Base-by-base conservation (phyloP, 202 grass and related monocot genomes). In the Musa balbisiana region DNA sequence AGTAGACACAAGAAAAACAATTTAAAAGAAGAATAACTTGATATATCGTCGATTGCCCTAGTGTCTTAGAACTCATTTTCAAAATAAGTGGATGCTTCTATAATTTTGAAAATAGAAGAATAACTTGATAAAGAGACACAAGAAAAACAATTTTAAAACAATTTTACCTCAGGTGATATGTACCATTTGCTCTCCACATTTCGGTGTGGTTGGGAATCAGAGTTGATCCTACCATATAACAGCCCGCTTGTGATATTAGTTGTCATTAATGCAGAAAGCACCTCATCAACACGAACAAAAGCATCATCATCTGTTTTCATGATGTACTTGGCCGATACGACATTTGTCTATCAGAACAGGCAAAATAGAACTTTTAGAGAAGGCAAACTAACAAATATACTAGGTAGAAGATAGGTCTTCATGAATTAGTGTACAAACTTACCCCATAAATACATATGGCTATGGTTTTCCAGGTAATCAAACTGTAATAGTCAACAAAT, bases 301-400 rank as follows among this genome's bases (percentile, higher is more conserved):
- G 95, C 88, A 80, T 98, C 95, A 72, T 98, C 95, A 68, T 98
- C 91, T 82, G 95, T 98, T 82, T 99, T 99, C 95, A 99, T 94
- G 56, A 92, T 85, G 77, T 99, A 94, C 78, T 87, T 91, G 67
- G 88, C 88, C 67, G 88, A 91, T 76, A 92, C 67, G 19, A 75
- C 84, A 82, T 98, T 77, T 74, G 91, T 94, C 95, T 94, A 83
- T 26, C 53, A 25, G 9, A 27, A 14, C 52, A 10, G 56, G 15
- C 2, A 73, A 25, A 55, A 27, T 2, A 27, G 8, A 17, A 43
- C 33, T 43, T 43, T 27, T 16, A 29, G 15, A 55, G 22, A 26
- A 56, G 3, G 15, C 4, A 51, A 70, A 43, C 33, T 51, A 29
- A 56, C 53, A 73, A 43, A 27, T 26, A 55, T 54, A 21, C 14